These are phyloP conservation scores for Thamnidium elegans DNA, from an alignment of 192 early-diverging fungal species.

Conservation along the genomic window DNA sequence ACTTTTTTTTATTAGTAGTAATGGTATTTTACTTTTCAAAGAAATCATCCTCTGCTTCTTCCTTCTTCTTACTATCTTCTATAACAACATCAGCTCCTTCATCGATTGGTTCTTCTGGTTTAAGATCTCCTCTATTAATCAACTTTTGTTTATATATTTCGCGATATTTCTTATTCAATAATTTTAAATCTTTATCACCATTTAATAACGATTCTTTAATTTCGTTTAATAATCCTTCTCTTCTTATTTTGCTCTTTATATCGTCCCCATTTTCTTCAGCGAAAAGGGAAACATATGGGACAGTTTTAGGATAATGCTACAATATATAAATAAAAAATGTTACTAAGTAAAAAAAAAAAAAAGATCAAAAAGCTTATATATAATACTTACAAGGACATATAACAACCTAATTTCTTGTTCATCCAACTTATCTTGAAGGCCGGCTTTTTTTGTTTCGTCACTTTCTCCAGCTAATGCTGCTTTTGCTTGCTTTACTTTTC, in stretches of 20 bases:
- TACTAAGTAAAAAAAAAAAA: not conserved
- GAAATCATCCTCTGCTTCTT: constrained; percentile 14
- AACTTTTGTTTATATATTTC: constrained; percentile 9
- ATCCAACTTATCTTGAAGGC: not conserved
- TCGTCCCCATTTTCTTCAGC: not conserved
- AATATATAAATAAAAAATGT: not conserved
- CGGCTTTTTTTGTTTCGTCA: not conserved
- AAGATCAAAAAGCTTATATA: not conserved
- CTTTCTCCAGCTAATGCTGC: not conserved
- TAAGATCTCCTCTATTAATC: not conserved
- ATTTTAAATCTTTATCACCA: constrained; percentile 8
- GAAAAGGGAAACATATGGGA: constrained; percentile 12
- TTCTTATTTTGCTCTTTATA: not conserved
- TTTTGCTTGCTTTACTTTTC: not conserved
- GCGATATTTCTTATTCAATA: constrained; percentile 12
- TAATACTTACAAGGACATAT: constrained; percentile 7
- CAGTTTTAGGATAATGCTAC: constrained; percentile 7
- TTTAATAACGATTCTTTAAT: not conserved
- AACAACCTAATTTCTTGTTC: not conserved
- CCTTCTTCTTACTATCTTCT: constrained; percentile 1
- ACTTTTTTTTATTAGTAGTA: too few relatives aligned
- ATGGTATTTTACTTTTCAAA: constrained; percentile 8
- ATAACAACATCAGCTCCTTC: not conserved
- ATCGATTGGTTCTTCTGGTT: not conserved
- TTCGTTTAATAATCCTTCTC: not conserved